Base-by-base conservation (phyloP, 2,329 filamentous ascomycete species). In the Fusarium sp. region DNA sequence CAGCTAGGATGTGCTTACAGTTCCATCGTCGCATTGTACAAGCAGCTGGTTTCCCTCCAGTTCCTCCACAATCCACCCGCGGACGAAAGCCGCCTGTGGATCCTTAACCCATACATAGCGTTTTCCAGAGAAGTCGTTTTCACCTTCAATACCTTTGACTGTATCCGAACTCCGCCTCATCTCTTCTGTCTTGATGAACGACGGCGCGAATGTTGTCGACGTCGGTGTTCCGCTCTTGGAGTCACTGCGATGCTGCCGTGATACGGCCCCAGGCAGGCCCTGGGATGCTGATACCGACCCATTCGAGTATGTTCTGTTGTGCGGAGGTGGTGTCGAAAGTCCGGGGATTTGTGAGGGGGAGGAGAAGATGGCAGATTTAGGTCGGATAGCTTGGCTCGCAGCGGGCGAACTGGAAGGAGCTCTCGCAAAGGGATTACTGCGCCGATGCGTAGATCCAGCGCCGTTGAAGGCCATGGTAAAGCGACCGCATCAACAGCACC, bases 81-180 rank as follows among this genome's bases (percentile, higher is more conserved):
- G 94, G 63, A 98, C 91, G 82, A 99, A 99, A 2, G 97, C 97
- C 65, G 89, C 89, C 79, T 95, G 90, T 2, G 94, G 88, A 84
- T 99, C 95, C 83, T 93, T 94, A 80, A 99, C 87, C 97, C 97
- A 99, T 74, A 99, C 95, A 86, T 98, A 99, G 86, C 97, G 91
- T 86, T 97, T 98, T 66, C 97, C 97, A 0, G 97, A 99, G 83
- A 99, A 98, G 87, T 99, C 97, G 82, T 98, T 98, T 81, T 98
- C 96, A 73, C 97, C 97, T 84, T 99, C 97, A 69, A 98, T 95
- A 20, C 94, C 93, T 59, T 87, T 87, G 18, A 92, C 88, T 13
- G 86, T 80, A 74, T 91, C 90, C 61, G 87, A 82, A 36, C 83
- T 86, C 38, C 86, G 84, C 75, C 91, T 88, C 82, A 94, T 86